Base-by-base conservation (phyloP, 1,139 yeast genomes). In the Zygoascus sp. region DNA sequence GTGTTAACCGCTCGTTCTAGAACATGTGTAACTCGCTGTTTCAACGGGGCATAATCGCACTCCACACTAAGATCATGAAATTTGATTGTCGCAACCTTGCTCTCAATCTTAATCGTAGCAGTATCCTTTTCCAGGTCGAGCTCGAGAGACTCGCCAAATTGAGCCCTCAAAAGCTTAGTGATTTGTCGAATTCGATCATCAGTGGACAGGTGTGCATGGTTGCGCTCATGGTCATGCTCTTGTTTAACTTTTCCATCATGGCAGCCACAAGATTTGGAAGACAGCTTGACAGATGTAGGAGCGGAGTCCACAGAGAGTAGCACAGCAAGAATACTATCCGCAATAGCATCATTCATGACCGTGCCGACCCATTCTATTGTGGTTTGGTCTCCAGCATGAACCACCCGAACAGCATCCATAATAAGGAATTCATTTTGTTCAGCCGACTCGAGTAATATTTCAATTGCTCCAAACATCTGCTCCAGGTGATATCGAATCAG, bases 361-460 rank as follows among this genome's bases (percentile, higher is more conserved):
- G 90, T 94, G 55, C 95, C 92, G 21, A 81, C 78, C 99, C 99
- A 92, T 63, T 88, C 95, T 19, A 92, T 81, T 0, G 81, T 75
- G 15, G 63, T 55, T 40, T 57, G 50, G 43, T 59, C 58, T 13
- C 60, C 62, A 20, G 51, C 58, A 32, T 61, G 62, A 2, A 40
- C 42, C 8, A 68, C 59, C 8, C 49, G 51, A 5, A 77, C 69
- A 39, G 73, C 74, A 44, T 75, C 74, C 81, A 77, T 76, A 7
- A 78, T 65, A 43, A 61, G 64, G 23, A 74, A 61, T 34, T 73
- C 73, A 23, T 71, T 62, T 44, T 64, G 69, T 25, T 69, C 71
- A 6, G 27, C 48, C 10, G 44, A 22, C 16, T 35, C 88, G 47
- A 72, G 73, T n/a, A 83, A 52, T 1, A 86, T 75, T 35, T 82